Percentiles rank a stretch among this genome's conserved stretches.
phyloP scores from a whole-genome alignment of 2,329 filamentous ascomycete genomes.

The Diplodia corticola region DNA sequence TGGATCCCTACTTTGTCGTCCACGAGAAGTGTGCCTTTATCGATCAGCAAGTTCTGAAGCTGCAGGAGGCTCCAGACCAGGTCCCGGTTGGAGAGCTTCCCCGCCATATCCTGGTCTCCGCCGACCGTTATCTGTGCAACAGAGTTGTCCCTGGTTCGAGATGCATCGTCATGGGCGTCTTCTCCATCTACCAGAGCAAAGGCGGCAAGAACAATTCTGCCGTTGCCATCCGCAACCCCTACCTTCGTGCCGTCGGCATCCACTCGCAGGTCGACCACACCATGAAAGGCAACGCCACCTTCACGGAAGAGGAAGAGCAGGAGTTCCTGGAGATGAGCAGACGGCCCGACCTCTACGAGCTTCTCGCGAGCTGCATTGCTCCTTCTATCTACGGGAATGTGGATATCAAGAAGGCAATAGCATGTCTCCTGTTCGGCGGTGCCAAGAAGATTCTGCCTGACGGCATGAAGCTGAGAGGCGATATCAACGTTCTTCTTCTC shows the following conservation, averaged over 20 bases:
- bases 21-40: conserved; percentile 95
- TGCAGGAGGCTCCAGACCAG: conserved; percentile 96
- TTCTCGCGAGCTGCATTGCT: conserved; percentile 89
- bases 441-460: conserved; percentile 98
- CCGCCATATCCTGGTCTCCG: conserved; percentile 90
- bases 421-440: conserved; percentile 88
- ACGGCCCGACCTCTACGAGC: conserved; percentile 85
- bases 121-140: conserved; percentile 95
- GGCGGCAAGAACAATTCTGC: conserved; percentile 77
- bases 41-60: conserved; percentile 96
- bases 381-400: conserved; percentile 95
- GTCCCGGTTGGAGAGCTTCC: conserved; percentile 96
- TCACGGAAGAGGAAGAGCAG: conserved; percentile 94
- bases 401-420: conserved; percentile 96
- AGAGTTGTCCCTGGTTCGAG: conserved; percentile 91
- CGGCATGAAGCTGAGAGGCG: conserved; percentile 94
- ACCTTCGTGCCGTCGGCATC: conserved; percentile 88
- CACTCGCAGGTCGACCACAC: conserved; percentile 88
- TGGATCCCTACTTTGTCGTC: conserved; percentile 94
- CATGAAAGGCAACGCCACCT: conserved; percentile 77
- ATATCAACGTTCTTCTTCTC: conserved; percentile 95
- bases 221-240: conserved; percentile 93
- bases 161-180: conserved; percentile 95
- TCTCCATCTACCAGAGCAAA: conserved; percentile 96
- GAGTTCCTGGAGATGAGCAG: conserved; percentile 92